Base-by-base conservation (phyloP, 345 rosid genomes). In the Jatropha curcas region DNA sequence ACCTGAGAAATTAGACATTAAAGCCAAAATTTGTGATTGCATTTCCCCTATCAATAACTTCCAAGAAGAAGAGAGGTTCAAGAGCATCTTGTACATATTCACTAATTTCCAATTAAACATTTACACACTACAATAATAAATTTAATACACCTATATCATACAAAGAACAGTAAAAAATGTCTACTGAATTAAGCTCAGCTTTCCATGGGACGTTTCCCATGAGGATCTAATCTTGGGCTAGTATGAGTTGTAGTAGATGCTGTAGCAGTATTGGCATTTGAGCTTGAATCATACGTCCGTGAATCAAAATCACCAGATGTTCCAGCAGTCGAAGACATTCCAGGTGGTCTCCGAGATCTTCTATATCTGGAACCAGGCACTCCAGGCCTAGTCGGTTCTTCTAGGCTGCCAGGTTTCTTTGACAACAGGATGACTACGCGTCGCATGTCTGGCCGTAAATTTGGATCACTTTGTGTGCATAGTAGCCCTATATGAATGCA, bases 391-490 rank as follows among this genome's bases (percentile, higher is more conserved):
- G 78, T 83, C 46, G 90, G 95, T 71, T 86, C 97, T 25, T 87
- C 90, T 58, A 91, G 71, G 72, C 4, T 20, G 28, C 68, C 48
- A 0, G 89, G 87, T 81, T 78, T 91, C 84, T 78, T 88, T 5
- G 97, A 90, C 55, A 93, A 85, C 85, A 88, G 62, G 55, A 90
- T 67, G 43, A 87, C 91, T 0, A 96, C 87, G 2, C 94, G 87
- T 30, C 80, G 61, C 96, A 96, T 91, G 0, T 33, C 10, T 0
- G 99, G 99, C 60, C 99, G 86, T 31, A 73, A 16, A 12, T 82
- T 81, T 0, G 97, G 97, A 58, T 96, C 97, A 3, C 92, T 87
- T 77, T 93, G 99, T 0, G 87, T 85, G 84, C 99, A 96, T 33
- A 96, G 83, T 35, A 96, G 78, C 19, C 93, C 98, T 4, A 96